These are phyloP conservation scores for Phytophthora cactorum DNA, from an alignment of 352 stramenopile species.

Conservation along the genomic window DNA sequence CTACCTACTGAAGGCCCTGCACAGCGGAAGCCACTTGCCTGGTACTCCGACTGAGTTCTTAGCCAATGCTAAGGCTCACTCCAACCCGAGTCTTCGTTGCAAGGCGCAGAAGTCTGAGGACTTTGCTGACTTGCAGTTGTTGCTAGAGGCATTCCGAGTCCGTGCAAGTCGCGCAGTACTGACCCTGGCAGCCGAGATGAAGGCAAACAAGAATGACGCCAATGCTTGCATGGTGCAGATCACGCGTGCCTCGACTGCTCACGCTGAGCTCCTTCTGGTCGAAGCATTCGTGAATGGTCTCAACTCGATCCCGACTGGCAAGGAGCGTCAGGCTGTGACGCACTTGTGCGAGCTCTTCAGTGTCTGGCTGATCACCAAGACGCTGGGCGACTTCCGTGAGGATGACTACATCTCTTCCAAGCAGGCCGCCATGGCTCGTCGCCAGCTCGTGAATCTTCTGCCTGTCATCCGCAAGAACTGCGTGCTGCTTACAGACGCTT, in stretches of 20 bases:
- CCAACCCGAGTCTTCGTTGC: conserved; percentile 42
- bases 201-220: conserved; percentile 49
- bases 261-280: conserved; percentile 54
- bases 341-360: conserved; percentile 46
- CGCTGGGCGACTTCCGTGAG: conserved; percentile 57
- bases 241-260: conserved; percentile 49
- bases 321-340: conserved; percentile 38
- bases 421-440: conserved; percentile 42
- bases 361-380: conserved; percentile 47
- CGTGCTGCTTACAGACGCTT: conserved; percentile 47
- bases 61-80: conserved; percentile 32
- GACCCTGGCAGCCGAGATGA: conserved; percentile 42
- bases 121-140: conserved; percentile 43
- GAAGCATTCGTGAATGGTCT: conserved; percentile 46
- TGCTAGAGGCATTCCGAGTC: conserved; percentile 46
- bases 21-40: conserved; percentile 20
- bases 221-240: conserved; percentile 63
- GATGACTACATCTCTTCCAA: conserved; percentile 56
- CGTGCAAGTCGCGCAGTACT: conserved; percentile 41
- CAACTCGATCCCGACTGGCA: conserved; percentile 27
- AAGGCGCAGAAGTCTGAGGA: conserved; percentile 35
- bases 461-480: conserved; percentile 55
- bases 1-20: conserved; percentile 56
- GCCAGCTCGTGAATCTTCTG: conserved; percentile 43
- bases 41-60: conserved; percentile 39